phyloP scores from a whole-genome alignment of 129 eudicot genomes.

The Flaveria sonorensis region DNA sequence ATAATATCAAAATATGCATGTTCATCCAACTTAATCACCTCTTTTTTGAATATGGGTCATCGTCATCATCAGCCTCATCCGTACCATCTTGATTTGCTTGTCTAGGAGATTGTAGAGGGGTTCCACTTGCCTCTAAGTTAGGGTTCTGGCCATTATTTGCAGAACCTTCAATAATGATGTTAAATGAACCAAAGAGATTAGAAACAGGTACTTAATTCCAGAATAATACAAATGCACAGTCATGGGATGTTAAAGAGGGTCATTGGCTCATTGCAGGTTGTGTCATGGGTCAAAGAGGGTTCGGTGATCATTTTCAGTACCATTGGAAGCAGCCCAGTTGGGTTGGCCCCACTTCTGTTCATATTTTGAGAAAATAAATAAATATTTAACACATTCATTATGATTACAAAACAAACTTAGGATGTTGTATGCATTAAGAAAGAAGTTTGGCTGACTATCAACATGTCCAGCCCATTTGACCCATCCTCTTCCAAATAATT shows the following conservation, averaged over 20 bases:
- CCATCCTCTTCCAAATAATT: neutral
- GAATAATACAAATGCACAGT: neutral
- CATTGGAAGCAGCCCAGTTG: neutral
- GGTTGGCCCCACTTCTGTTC: neutral
- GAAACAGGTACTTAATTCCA: neutral
- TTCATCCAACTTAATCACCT: constrained; percentile 46
- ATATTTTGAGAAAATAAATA: neutral
- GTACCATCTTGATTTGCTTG: constrained; percentile 52
- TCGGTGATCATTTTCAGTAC: neutral
- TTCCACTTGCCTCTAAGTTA: constrained; percentile 51
- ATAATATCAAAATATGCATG: neutral
- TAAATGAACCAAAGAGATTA: constrained; percentile 20
- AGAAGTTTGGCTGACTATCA: neutral
- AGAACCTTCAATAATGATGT: constrained; percentile 39
- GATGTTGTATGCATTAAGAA: constrained; percentile 1
- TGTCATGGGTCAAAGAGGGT: neutral
- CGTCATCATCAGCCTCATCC: constrained; percentile 72
- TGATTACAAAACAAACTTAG: neutral
- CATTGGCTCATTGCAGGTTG: neutral
- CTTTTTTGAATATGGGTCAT: constrained; percentile 74
- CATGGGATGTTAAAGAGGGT: constrained; percentile 22
- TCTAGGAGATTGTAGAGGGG: constrained; percentile 68
- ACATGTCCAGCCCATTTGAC: constrained; percentile 9
- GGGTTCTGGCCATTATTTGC: constrained; percentile 47
- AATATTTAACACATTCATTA: neutral